These are phyloP conservation scores for Amanita rimosa DNA, from an alignment of 768 basidiomycete species.

Conservation along the genomic window DNA sequence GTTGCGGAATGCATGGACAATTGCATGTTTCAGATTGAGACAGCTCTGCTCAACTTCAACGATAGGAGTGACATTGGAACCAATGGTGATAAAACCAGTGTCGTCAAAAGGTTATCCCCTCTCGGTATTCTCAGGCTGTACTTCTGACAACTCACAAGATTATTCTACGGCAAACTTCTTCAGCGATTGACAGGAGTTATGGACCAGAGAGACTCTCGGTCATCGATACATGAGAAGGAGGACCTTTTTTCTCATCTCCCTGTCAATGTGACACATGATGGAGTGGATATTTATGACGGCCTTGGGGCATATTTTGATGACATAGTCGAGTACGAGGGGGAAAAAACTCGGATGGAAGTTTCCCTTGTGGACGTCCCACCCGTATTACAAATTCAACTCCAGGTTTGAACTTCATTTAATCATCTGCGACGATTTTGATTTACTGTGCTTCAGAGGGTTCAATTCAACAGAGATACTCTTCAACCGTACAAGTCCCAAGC, in stretches of 20 bases:
- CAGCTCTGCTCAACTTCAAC: constrained; percentile 72
- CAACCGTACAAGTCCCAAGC: constrained; percentile 95
- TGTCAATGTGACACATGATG: constrained; percentile 84
- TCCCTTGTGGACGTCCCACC: constrained; percentile 81
- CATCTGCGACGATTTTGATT: neutral
- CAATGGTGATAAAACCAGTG: constrained; percentile 50
- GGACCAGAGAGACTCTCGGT: constrained; percentile 26
- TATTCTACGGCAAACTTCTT: constrained; percentile 84
- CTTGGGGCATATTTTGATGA: constrained; percentile 88
- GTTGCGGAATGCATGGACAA: constrained; percentile 99
- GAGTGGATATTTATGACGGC: constrained; percentile 90
- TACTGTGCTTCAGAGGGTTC: constrained; percentile 53
- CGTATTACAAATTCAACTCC: constrained; percentile 88
- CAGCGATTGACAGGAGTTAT: constrained; percentile 32
- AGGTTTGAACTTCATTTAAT: constrained; percentile 37
- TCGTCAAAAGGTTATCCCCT: constrained; percentile 63
- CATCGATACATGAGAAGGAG: constrained; percentile 72
- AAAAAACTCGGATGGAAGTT: constrained; percentile 81
- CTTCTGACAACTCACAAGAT: constrained; percentile 15
- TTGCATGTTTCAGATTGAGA: constrained; percentile 97
- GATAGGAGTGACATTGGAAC: constrained; percentile 29
- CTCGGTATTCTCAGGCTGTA: neutral
- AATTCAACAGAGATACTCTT: constrained; percentile 87
- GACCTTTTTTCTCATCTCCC: constrained; percentile 91
- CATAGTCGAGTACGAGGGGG: constrained; percentile 76